Percentiles rank a stretch among this genome's conserved stretches.
Conservation (phyloP, 2,329 filamentous ascomycete genomes). For the Ceratocystis alfenasii region DNA sequence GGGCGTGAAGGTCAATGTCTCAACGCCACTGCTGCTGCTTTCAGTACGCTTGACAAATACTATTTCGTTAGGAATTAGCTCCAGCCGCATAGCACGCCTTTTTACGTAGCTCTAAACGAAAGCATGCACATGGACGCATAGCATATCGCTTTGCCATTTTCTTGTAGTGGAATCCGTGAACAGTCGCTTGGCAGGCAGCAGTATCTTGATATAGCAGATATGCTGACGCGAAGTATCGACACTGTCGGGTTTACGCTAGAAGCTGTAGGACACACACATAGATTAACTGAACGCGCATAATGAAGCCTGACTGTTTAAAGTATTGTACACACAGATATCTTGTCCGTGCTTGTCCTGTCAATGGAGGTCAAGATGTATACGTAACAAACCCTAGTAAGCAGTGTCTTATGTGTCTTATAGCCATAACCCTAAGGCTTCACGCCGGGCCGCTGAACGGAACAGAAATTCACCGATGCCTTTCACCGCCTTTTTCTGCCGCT, state of each 20-base stretch:
- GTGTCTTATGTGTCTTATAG: too few species aligned
- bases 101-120: background rate
- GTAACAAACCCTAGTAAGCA: background rate
- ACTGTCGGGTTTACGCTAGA: too few species aligned
- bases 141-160: background rate
- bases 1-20: background rate
- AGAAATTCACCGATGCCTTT: background rate
- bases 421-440: background rate
- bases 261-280: too few species aligned
- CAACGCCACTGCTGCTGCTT: background rate
- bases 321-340: too few species aligned
- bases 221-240: background rate
- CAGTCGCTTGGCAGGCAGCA: background rate
- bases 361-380: too few species aligned
- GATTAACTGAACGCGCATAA: too few species aligned
- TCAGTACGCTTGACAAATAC: background rate
- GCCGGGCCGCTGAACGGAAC: background rate
- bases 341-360: too few species aligned
- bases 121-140: too few species aligned
- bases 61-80: background rate
- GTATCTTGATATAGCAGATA: background rate
- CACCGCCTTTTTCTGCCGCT: constrained; percentile 18
- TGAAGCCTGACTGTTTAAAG: too few species aligned
- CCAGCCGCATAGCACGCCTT: background rate
- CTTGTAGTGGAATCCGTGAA: background rate